Percentiles rank a stretch among this genome's conserved stretches.
Evolutionary conservation across 805 yeast genomes (phyloP).

Genomic region (Jamesozyma lodderae): DNA sequence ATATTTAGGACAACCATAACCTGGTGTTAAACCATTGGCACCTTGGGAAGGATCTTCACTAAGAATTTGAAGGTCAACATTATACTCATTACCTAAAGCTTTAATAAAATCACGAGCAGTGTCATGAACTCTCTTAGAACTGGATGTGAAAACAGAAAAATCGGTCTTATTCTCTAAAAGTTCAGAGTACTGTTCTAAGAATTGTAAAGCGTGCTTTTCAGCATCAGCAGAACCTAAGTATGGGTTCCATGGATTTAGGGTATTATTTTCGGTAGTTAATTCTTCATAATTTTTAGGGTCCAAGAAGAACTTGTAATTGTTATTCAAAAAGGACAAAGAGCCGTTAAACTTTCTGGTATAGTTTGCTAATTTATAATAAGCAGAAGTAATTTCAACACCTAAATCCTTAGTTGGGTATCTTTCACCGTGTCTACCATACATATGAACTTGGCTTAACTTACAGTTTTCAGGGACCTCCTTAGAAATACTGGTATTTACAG

Average conservation of each 20-base stretch:
- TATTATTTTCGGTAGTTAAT: slow-evolving; percentile 26
- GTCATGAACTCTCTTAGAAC: slow-evolving; percentile 40
- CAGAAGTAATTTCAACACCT: slow-evolving; percentile 30
- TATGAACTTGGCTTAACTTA: slow-evolving; percentile 54
- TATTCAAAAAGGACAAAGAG: slow-evolving; percentile 40
- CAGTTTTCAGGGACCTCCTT: slow-evolving; percentile 41
- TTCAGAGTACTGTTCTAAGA: slow-evolving; percentile 36
- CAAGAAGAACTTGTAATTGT: slow-evolving; percentile 39
- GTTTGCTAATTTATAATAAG: slow-evolving; percentile 12
- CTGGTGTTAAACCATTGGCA: slow-evolving; percentile 43
- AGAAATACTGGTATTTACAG: slow-evolving; percentile 44
- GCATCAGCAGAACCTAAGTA: slow-evolving; percentile 42
- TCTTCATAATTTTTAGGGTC: slow-evolving; percentile 35
- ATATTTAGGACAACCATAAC: slow-evolving; percentile 36
- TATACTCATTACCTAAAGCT: slow-evolving; percentile 17
- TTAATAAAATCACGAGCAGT: slow-evolving; percentile 46
- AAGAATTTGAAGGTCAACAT: slow-evolving; percentile 30
- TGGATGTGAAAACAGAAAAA: slow-evolving; percentile 41
- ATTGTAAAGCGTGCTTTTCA: slow-evolving; percentile 37
- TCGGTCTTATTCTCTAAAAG: slow-evolving; percentile 32
- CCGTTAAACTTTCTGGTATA: slow-evolving; percentile 36
- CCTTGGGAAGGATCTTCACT: slow-evolving; percentile 37
- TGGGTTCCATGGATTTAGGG: slow-evolving; percentile 21
- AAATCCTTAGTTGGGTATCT: slow-evolving; percentile 52
- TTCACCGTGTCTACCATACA: slow-evolving; percentile 58